Conservation (phyloP, 768 basidiomycete genomes). For the Pilatotrama ljubarskyi region DNA sequence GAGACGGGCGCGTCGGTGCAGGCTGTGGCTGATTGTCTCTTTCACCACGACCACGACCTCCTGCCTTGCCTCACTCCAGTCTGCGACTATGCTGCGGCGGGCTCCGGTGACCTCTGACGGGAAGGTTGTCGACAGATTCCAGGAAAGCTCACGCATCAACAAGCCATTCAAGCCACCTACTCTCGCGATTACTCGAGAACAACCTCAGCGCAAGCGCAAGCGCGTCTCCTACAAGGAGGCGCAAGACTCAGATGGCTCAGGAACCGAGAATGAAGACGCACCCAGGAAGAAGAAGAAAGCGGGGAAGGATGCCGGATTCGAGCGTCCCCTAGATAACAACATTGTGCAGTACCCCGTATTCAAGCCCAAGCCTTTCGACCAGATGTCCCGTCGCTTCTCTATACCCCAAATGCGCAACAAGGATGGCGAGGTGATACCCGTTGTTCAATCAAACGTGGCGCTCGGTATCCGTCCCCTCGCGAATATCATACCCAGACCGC, state of each 20-base stretch:
- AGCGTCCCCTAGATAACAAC: slow-evolving; percentile 57
- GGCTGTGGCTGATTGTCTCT: background rate
- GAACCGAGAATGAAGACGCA: slow-evolving; percentile 52
- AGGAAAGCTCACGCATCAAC: slow-evolving; percentile 71
- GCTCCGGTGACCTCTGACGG: slow-evolving; percentile 71
- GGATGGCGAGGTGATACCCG: slow-evolving; percentile 60
- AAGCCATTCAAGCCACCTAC: slow-evolving; percentile 83
- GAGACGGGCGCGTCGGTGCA: slow-evolving; percentile 1
- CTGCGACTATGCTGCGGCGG: slow-evolving; percentile 59
- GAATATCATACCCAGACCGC: slow-evolving; percentile 81
- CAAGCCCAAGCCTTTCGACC: slow-evolving; percentile 75
- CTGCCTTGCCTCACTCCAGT: background rate
- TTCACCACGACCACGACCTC: slow-evolving; percentile 1
- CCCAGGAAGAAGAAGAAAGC: slow-evolving; percentile 61
- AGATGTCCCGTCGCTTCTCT: slow-evolving; percentile 67
- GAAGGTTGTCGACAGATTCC: slow-evolving; percentile 61
- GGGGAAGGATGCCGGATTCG: slow-evolving; percentile 51
- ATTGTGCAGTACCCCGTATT: slow-evolving; percentile 77
- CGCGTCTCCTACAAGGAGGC: slow-evolving; percentile 82
- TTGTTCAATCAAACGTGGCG: slow-evolving; percentile 63
- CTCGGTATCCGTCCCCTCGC: slow-evolving; percentile 84
- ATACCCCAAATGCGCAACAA: slow-evolving; percentile 80
- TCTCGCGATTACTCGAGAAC: slow-evolving; percentile 48
- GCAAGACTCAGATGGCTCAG: slow-evolving; percentile 53
- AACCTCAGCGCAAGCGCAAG: slow-evolving; percentile 81